Percentiles rank a stretch among this genome's conserved stretches.
These are phyloP conservation scores for Paramecium octaurelia DNA, from an alignment of 73 alveolate genomes.

Conservation along the genomic window DNA sequence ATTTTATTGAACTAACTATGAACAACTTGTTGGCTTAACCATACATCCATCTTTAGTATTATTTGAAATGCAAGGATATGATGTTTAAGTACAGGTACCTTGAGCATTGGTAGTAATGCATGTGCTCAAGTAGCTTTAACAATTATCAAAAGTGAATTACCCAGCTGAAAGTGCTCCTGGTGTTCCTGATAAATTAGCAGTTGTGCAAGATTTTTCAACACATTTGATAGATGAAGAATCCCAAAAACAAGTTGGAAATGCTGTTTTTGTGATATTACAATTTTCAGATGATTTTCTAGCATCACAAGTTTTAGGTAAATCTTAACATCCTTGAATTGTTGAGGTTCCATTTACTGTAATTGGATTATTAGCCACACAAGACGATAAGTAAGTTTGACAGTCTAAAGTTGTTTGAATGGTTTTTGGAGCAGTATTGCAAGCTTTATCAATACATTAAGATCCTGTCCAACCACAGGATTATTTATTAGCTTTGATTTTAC, in stretches of 20 bases:
- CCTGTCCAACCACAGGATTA: too few relatives aligned
- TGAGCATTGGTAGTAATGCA: background rate
- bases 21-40: background rate
- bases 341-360: too few relatives aligned
- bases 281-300: too few relatives aligned
- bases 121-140: background rate
- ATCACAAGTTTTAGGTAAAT: too few relatives aligned
- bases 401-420: too few relatives aligned
- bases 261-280: background rate
- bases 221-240: background rate
- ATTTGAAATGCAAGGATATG: background rate
- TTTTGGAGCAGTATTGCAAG: too few relatives aligned
- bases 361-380: too few relatives aligned
- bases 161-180: background rate
- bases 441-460: too few relatives aligned
- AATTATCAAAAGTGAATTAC: background rate
- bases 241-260: background rate
- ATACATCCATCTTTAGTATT: background rate
- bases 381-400: too few relatives aligned
- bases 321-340: too few relatives aligned
- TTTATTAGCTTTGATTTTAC: too few relatives aligned
- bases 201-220: background rate
- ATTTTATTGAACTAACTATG: background rate
- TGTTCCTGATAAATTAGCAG: background rate
- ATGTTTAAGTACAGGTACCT: background rate